Conservation (phyloP, 495 filamentous ascomycete species). For the Tirmania nivea region DNA sequence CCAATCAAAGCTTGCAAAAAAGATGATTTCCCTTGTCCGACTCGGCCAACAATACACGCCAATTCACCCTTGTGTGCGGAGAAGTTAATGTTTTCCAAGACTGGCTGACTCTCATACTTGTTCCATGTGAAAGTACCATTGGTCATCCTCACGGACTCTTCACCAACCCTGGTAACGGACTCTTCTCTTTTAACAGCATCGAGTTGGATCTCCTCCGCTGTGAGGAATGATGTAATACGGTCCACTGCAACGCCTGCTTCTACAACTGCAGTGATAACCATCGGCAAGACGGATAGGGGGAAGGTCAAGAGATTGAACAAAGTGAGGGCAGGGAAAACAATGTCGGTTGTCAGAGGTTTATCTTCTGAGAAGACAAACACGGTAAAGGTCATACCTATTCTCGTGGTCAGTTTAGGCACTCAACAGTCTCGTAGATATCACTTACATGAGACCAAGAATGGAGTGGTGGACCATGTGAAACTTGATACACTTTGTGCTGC, state of each 20-base stretch:
- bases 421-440: neutral
- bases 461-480: constrained; percentile 99
- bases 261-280: constrained; percentile 93
- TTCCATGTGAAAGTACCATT: constrained; percentile 94
- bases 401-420: too few relatives aligned
- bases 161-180: constrained; percentile 46
- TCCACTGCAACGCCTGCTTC: constrained; percentile 85
- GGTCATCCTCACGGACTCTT: constrained; percentile 62
- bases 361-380: constrained; percentile 74
- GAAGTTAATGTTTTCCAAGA: constrained; percentile 61
- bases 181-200: constrained; percentile 55
- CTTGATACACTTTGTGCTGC: constrained; percentile 83
- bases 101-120: constrained; percentile 29
- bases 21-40: constrained; percentile 86
- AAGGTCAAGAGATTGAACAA: constrained; percentile 43
- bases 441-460: constrained; percentile 81
- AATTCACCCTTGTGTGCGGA: constrained; percentile 77
- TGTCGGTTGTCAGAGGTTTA: constrained; percentile 67
- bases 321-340: constrained; percentile 85
- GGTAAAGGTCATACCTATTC: constrained; percentile 52
- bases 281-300: constrained; percentile 79
- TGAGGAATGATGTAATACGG: constrained; percentile 67
- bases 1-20: constrained; percentile 71
- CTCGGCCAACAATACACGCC: constrained; percentile 81
- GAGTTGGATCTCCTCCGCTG: constrained; percentile 69